Base-by-base conservation (phyloP, 2,329 filamentous ascomycete genomes). In the Nothophaeocryptopus gaeumannii region DNA sequence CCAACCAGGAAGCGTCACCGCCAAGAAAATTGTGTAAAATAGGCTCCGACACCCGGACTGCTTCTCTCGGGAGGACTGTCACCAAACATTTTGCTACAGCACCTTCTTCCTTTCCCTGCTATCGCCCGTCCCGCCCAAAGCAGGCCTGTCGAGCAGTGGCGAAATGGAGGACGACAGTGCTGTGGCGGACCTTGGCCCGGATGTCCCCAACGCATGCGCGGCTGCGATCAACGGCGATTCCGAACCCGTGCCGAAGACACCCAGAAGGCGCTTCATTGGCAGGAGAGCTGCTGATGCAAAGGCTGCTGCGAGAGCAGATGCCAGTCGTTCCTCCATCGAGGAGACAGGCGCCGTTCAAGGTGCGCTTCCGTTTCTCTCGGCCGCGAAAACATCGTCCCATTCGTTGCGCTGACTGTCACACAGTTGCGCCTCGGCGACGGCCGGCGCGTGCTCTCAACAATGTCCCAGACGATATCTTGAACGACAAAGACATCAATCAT, bases 181-280 rank as follows among this genome's bases (percentile, higher is more conserved):
- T 30, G 76, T 82, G 54, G 80, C 83, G 30, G 86, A 90, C 63
- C 72, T 92, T 26, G 86, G 86, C 51, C 78, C 86, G 36, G 83
- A 83, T 10, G 16, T 46, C 16, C 35, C 48, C 31, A 35, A 83
- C 84, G 20, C 20, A 26, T 7, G 20, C 20, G 20, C 20, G 20
- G 20, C 20, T 3, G 20, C 3, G 20, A 77, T 80, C 63, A 73
- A 67, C 59, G 76, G 71, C 68, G 78, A 77, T 51, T 69, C 74
- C 16, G 70, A 70, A 5, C 60, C 75, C 14, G 67, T 67, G 1
- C 68, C 72, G 41, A 88, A 79, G 65, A 86, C 92, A 63, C 93
- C 93, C 15, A 95, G 88, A 75, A 91, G 92, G 71, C 82, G 92
- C 50, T 99, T 99, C 60, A 86, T 99, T 13, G 93, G 93, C 29